These are phyloP conservation scores for Amaranthus tricolor DNA, from an alignment of 179 eudicot species.

Conservation along the genomic window DNA sequence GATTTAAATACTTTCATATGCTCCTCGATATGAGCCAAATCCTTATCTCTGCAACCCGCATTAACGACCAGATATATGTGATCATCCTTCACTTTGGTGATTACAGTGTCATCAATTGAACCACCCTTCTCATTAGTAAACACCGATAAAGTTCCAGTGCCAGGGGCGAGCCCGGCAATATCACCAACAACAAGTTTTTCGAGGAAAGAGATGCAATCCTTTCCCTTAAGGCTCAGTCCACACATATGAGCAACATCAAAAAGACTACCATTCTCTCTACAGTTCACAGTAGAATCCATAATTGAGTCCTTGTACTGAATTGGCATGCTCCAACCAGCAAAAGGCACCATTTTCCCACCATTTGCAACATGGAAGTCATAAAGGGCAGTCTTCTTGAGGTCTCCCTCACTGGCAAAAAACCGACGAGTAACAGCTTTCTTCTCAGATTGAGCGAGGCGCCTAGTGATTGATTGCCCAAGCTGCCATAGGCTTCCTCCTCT, in stretches of 20 bases:
- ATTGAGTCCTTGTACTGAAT: constrained; percentile 98
- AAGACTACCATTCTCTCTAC: constrained; percentile 84
- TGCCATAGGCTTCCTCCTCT: constrained; percentile 90
- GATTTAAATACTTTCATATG: constrained; percentile 88
- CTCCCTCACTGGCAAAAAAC: constrained; percentile 71
- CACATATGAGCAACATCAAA: constrained; percentile 98
- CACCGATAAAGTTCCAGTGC: constrained; percentile 88
- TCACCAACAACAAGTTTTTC: constrained; percentile 93
- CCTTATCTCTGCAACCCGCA: constrained; percentile 98
- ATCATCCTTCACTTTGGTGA: constrained; percentile 87
- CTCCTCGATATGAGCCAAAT: constrained; percentile 96
- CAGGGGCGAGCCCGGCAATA: constrained; percentile 84
- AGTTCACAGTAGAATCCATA: constrained; percentile 88
- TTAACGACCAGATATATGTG: constrained; percentile 89
- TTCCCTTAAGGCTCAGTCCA: constrained; percentile 86
- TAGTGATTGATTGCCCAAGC: constrained; percentile 88
- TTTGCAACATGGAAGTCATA: constrained; percentile 82
- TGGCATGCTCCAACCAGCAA: constrained; percentile 99
- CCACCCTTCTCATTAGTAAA: constrained; percentile 97
- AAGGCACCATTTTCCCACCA: constrained; percentile 98
- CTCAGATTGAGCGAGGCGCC: constrained; percentile 76
- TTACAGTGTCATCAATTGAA: constrained; percentile 85
- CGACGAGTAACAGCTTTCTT: constrained; percentile 62
- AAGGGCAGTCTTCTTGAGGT: constrained; percentile 80
- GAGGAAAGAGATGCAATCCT: constrained; percentile 83